These are phyloP conservation scores for Diplotaxis tenuifolia DNA, from an alignment of 345 rosid species.

Conservation along the genomic window DNA sequence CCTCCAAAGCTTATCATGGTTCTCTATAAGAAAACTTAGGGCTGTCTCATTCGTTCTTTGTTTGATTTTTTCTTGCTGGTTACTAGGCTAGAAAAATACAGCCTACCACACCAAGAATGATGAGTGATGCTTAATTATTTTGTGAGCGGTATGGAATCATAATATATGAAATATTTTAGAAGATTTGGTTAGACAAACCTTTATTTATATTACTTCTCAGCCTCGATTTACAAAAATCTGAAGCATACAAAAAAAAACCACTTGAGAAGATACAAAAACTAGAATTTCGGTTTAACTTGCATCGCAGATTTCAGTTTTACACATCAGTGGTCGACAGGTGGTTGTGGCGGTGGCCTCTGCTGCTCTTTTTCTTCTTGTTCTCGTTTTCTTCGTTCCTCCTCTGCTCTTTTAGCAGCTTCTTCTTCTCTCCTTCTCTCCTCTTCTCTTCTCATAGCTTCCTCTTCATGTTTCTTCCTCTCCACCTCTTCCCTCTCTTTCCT, in stretches of 20 bases:
- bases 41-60: no score
- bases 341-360: conserved; percentile 8
- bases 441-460: conserved; percentile 24
- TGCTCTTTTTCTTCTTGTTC: conserved; percentile 25
- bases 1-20: no score
- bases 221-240: conserved; percentile 4
- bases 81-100: background rate
- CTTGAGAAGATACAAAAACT: background rate
- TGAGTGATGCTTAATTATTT: background rate
- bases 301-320: background rate
- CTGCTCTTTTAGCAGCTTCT: conserved; percentile 6
- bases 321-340: background rate
- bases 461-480: conserved; percentile 5
- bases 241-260: background rate
- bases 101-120: background rate
- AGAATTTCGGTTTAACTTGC: background rate
- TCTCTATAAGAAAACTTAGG: no score
- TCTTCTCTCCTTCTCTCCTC: conserved; percentile 17
- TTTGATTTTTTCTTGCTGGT: background rate
- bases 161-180: background rate
- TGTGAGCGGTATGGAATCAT: background rate
- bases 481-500: conserved; percentile 1
- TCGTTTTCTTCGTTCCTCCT: conserved; percentile 10
- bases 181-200: background rate
- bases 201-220: background rate